Conservation (phyloP, 2,329 filamentous ascomycete species). For the Coniella vitis region DNA sequence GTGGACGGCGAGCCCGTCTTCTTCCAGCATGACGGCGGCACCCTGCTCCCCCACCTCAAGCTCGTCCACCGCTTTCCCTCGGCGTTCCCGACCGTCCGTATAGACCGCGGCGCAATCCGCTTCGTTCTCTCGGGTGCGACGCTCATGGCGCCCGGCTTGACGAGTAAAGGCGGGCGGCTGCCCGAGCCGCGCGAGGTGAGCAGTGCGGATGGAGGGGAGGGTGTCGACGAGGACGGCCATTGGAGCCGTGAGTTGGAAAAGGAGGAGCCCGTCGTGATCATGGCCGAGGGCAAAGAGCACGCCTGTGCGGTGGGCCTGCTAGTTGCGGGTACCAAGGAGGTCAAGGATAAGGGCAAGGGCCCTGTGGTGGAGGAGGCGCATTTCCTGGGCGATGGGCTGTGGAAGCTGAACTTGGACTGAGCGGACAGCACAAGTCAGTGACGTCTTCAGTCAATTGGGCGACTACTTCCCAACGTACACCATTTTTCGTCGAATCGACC, state of each 20-base stretch:
- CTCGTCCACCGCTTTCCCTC: slow-evolving; percentile 86
- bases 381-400: slow-evolving; percentile 89
- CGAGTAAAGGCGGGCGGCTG: slow-evolving; percentile 71
- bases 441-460: background rate
- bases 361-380: slow-evolving; percentile 91
- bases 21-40: slow-evolving; percentile 70
- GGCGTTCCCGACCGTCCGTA: slow-evolving; percentile 76
- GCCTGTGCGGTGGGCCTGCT: slow-evolving; percentile 82
- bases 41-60: slow-evolving; percentile 77
- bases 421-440: background rate
- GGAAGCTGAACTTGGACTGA: slow-evolving; percentile 59
- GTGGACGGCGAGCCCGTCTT: slow-evolving; percentile 75
- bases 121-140: slow-evolving; percentile 92
- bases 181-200: slow-evolving; percentile 46
- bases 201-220: slow-evolving; percentile 37
- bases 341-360: slow-evolving; percentile 90
- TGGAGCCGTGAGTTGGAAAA: slow-evolving; percentile 65
- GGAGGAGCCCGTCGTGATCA: slow-evolving; percentile 80
- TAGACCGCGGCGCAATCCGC: slow-evolving; percentile 92
- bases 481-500: too few species aligned
- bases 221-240: slow-evolving; percentile 42
- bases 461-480: too few species aligned
- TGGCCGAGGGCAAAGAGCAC: slow-evolving; percentile 88
- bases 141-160: slow-evolving; percentile 93
- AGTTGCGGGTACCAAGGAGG: slow-evolving; percentile 80